Evolutionary conservation across 1,284 basidiomycete species (phyloP), one percentile per base, ranked within the genome.

Genomic region (Heliocybe sulcata): DNA sequence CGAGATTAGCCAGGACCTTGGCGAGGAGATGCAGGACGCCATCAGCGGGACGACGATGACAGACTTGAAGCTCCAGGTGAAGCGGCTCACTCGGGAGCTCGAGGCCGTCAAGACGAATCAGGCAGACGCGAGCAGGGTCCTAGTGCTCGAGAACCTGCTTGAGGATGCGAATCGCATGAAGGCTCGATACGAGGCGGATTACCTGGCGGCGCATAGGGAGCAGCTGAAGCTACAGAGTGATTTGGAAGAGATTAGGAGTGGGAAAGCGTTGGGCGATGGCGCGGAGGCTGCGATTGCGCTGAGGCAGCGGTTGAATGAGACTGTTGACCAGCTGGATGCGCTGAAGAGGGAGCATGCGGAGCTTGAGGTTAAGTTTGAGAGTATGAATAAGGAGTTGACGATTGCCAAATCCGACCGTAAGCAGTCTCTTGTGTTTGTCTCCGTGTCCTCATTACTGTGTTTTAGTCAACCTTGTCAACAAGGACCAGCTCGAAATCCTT

Each of bases 141-240:
- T 92, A 12, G 91, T 96, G 6, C 74, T 98, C 35, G 92, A 98
- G 72, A 94, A 92, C 61, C 72, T 97, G 56, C 75, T 98, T 52
- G 91, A 94, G 53, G 95, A 98, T 63, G 88, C 94, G 33, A 93
- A 90, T 60, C 78, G 89, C 59, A 89, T 92, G 83, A 95, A 96
- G 72, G 77, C 83, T 35, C 78, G 92, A 26, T 98, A 98, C 64
- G 94, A 98, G 70, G 74, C 77, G 12, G 94, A 98, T 66, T 97
- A 95, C 66, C 75, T 98, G 10, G 78, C 83, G 2, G 87, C 89
- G 25, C 92, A 95, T 68, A 77, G 92, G 25, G 88, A 91, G 69
- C 90, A 88, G 67, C 77, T 97, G 23, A 77, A 91, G 2, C 68
- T 96, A 26, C 85, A 92, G 66, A 83, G 85, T 51, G 81, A 93